Evolutionary conservation across 2,329 filamentous ascomycete genomes (phyloP), one percentile per base, ranked within the genome.

Genomic region (Teratosphaeria epicoccoides): DNA sequence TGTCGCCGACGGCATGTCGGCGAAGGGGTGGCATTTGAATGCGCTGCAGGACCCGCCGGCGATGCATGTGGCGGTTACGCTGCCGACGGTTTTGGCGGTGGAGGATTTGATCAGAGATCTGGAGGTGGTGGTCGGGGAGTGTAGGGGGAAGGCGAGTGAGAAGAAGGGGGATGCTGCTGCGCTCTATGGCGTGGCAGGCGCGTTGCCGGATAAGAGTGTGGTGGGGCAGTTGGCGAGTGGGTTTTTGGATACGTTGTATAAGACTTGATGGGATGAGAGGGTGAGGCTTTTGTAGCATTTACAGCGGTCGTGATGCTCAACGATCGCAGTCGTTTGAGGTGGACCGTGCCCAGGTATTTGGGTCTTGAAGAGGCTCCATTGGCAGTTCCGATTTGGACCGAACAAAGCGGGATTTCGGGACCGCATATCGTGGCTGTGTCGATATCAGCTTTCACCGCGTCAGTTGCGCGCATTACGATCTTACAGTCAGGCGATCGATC

Each of bases 141-240:
- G 94, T 72, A 81, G 85, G 59, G 88, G 93, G 66, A 88, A 88
- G 74, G 72, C 71, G 49, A 76, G 77, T 57, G 82, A 67, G 2
- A 71, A 80, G 23, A 78, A 82, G 61, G 88, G 88, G 1, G 87
- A 95, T 67, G 83, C 88, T 12, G 87, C 88, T 1, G 90, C 90
- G 4, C 72, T 98, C 56, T 98, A 98, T 70, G 93, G 93, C 50
- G 90, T 98, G 52, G 93, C 93, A 0, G 93, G 93, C 5, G 94
- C 87, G 64, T 71, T 98, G 69, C 93, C 93, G 1, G 94, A 98
- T 68, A 97, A 97, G 79, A 88, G 86, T 60, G 84, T 98, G 28
- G 89, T 98, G 26, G 87, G 88, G 58, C 88, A 95, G 62, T 72
- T 98, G 66, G 91, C 90, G 1, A 87, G 79, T 59, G 91, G 89